Evolutionary conservation across 2,329 filamentous ascomycete genomes (phyloP).

Genomic region (Fusarium sp.): DNA sequence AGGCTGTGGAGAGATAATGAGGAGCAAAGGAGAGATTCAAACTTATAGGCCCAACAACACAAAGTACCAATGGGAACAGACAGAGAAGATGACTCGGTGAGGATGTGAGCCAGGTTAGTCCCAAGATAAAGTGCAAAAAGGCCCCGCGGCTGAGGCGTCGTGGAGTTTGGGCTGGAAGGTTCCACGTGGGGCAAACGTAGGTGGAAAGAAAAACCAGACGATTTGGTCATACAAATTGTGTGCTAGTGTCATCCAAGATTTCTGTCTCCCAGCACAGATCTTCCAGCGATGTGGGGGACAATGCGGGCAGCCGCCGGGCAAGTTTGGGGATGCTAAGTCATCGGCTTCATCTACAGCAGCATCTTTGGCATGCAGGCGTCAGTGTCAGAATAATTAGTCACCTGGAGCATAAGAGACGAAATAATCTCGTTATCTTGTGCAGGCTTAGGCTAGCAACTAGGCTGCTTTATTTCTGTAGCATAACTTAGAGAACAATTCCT

Average conservation of each 20-base stretch:
- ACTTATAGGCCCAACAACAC: not conserved
- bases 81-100: constrained; percentile 3
- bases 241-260: not conserved
- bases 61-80: constrained; percentile 15
- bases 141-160: constrained; percentile 41
- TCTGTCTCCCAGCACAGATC: not conserved
- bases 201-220: constrained; percentile 26
- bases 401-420: too few relatives aligned
- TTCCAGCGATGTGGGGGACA: constrained; percentile 1
- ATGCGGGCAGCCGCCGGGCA: not conserved
- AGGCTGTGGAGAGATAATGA: constrained; percentile 7
- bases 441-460: too few relatives aligned
- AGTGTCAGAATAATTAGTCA: too few relatives aligned
- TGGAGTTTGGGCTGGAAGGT: constrained; percentile 46
- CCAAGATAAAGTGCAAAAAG: constrained; percentile 23
- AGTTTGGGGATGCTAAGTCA: not conserved
- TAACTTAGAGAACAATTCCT: too few relatives aligned
- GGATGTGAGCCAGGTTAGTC: constrained; percentile 22
- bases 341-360: not conserved
- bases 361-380: not conserved
- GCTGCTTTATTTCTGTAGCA: too few relatives aligned
- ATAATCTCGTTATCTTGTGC: too few relatives aligned
- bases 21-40: not conserved
- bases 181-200: constrained; percentile 44
- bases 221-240: not conserved